Evolutionary conservation across 2,329 filamentous ascomycete genomes (phyloP), one percentile per base, ranked within the genome.

Genomic region (Ophiocordyceps polyrhachis-furcata): DNA sequence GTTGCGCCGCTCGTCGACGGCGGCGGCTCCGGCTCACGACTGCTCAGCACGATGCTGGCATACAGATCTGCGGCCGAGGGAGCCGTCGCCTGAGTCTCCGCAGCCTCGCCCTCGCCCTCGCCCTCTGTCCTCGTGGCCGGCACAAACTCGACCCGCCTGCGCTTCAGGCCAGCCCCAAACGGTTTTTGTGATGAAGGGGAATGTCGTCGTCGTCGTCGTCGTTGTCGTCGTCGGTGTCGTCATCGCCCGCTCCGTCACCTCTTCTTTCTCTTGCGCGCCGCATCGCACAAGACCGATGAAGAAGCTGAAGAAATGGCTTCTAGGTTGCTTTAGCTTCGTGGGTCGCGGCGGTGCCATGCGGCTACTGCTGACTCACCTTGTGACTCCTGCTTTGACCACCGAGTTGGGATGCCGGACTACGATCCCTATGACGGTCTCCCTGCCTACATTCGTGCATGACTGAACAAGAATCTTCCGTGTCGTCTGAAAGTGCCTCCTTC

Each of bases 1-100:
- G 55, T 50, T 19, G 35, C 37, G 21, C 3, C 17, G 6, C 12
- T 5, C 5, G 48, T 43, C 1, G 50, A 43, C 14, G 47, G 44
- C 3, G 50, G 44, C 3, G 50, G 43, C 8, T 47, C 41, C n/a
- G 41, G 25, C 20, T 43, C 43, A 8, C 15, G 35, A 5, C 19
- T 45, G 1, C 67, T 66, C n/a, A 83, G 62, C 19, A 85, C 81
- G 47, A 85, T 69, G 48, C 70, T 74, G 23, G 83, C 69, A 52
- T 86, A 85, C 41, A 75, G 61, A 46, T 83, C 75, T 1, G 74
- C 68, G 31, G 74, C 57, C 7, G 61, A 60, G 3, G 50, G 45
- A 14, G 49, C 52, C 11, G 8, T 41, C 11, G 25, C 20, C 25
- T 28, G 25, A 15, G 56, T 51, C 8, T 12, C 25, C 12, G 29